Conservation (phyloP, 306 rosid genomes). For the Castanea crenata region DNA sequence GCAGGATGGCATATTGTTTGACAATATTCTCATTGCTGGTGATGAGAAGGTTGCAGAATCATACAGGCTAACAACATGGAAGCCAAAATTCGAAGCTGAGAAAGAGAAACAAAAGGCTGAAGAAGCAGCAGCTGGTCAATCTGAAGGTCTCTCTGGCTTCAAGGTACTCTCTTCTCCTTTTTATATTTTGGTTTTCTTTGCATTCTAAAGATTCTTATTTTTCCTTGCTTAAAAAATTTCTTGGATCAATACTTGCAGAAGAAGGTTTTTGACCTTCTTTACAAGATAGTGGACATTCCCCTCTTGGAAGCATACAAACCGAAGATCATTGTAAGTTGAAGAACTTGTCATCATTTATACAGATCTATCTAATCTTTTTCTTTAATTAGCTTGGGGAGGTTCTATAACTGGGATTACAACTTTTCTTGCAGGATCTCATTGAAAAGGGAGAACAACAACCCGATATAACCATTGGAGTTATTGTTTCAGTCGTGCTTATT, state of each 20-base stretch:
- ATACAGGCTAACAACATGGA: conserved; percentile 74
- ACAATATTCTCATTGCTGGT: conserved; percentile 68
- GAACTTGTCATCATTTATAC: not conserved
- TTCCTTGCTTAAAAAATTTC: not conserved
- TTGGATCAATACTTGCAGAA: conserved; percentile 50
- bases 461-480: conserved; percentile 67
- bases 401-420: not conserved
- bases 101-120: conserved; percentile 81
- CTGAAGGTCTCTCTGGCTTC: conserved; percentile 58
- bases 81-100: conserved; percentile 77
- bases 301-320: conserved; percentile 62
- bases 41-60: conserved; percentile 74
- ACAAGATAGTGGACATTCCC: conserved; percentile 77
- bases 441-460: conserved; percentile 84
- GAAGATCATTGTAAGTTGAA: conserved; percentile 52
- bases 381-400: not conserved
- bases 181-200: not conserved
- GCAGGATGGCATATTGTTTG: conserved; percentile 93
- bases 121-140: conserved; percentile 37
- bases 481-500: conserved; percentile 54
- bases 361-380: not conserved
- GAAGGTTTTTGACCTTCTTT: conserved; percentile 76
- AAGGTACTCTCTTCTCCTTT: conserved; percentile 45
- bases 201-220: not conserved
- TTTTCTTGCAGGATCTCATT: conserved; percentile 61